Conservation (phyloP, 306 rosid genomes). For the Coriaria nepalensis region DNA sequence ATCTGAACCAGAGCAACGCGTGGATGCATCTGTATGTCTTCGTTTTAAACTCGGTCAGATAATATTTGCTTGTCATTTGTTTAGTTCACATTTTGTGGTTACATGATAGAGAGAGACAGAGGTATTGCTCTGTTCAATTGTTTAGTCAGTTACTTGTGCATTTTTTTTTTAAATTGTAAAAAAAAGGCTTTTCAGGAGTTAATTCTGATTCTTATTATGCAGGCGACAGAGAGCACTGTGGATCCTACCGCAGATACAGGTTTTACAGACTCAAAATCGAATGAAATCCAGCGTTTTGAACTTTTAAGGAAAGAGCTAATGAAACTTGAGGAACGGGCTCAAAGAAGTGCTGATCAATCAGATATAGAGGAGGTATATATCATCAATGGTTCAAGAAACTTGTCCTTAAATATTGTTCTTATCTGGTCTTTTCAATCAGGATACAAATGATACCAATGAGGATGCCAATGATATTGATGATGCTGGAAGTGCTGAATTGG, state of each 20-base stretch:
- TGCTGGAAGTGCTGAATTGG: conserved; percentile 30
- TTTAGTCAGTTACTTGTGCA: too few species aligned
- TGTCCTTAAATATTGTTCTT: conserved; percentile 6
- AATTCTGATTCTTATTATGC: conserved; percentile 19
- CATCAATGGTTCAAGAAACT: background rate
- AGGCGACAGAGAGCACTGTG: conserved; percentile 44
- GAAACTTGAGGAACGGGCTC: conserved; percentile 80
- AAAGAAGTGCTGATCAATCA: conserved; percentile 63
- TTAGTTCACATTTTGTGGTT: too few species aligned
- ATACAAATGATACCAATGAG: conserved; percentile 33
- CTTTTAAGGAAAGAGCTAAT: conserved; percentile 64
- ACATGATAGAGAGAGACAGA: too few species aligned
- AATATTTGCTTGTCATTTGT: too few species aligned
- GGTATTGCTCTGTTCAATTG: too few species aligned
- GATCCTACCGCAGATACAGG: conserved; percentile 35
- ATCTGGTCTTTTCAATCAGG: conserved; percentile 25
- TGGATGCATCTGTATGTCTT: conserved; percentile 39
- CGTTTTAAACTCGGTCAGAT: background rate
- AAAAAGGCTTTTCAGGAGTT: background rate
- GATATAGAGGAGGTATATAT: conserved; percentile 49
- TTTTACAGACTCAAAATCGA: conserved; percentile 37
- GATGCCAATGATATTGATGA: conserved; percentile 23
- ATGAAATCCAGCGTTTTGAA: conserved; percentile 77
- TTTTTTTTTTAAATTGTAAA: too few species aligned
- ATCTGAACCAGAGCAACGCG: conserved; percentile 33